Evolutionary conservation across 73 alveolate species (phyloP), one percentile per base, ranked within the genome.

Genomic region (Paramecium sonneborni): DNA sequence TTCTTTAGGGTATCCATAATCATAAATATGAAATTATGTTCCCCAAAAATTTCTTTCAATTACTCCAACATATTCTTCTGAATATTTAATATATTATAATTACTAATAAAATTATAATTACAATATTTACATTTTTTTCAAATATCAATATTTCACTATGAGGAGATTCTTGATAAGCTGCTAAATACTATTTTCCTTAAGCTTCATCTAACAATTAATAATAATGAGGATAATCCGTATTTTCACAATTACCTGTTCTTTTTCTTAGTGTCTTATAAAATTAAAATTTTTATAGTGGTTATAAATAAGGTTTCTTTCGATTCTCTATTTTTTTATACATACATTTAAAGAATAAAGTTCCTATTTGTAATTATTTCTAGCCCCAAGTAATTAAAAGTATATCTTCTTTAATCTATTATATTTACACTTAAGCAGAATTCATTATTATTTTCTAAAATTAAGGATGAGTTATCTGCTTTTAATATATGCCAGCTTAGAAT

Each of bases 41-140:
- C 94, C 94, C 94, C 94, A 88, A 30, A 69, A 88, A 88, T 88
- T 88, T 38, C 94, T 68, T 48, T 88, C 94, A 6, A 88, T 70
- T 5, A 39, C 70, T 5, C 91, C 94, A 10, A 88, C 76, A 70
- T 88, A 88, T 56, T 70, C 87, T 21, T 23, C 85, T n/a, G 52
- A 11, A 48, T 88, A 88, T 72, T 43, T 88, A 57, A 57, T 11
- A 70, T 88, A 88, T 88, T 88, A 34, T 38, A 79, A 24, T 79
- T 46, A 43, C 72, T 74, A 8, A 9, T 8, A 74, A 37, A 3
- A n/a, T 37, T 74, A 37, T 74, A 74, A 34, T 37, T 52, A 52
- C 30, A 18, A 37, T 39, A 32, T 37, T 12, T 34, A 74, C 87
- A 32, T 79, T 76, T 46, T 79, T 79, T 43, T 79, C 90, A 44